A percentile compares a stretch with the other conserved stretches of the same genome.
Evolutionary conservation across 176 grass and related monocot genomes (phyloP).

Genomic region (Juncus inflexus): DNA sequence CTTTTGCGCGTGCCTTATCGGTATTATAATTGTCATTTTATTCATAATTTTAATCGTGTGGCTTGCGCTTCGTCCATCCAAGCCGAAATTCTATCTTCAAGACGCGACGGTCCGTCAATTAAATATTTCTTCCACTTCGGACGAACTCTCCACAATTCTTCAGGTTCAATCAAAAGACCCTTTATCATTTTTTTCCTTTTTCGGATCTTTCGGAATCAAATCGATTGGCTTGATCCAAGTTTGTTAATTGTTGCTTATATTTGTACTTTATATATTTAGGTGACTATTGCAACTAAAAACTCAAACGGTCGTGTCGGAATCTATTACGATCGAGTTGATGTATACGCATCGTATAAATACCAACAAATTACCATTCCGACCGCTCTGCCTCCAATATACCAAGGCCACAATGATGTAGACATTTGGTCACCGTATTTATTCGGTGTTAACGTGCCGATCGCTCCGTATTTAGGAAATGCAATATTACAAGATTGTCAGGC

Average conservation of each 20-base stretch:
- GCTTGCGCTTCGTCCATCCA: conserved; percentile 67
- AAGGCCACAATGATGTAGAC: conserved; percentile 78
- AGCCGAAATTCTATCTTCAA: conserved; percentile 73
- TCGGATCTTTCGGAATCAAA: neutral
- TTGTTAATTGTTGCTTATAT: no score
- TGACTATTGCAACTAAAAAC: conserved; percentile 75
- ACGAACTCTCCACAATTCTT: conserved; percentile 34
- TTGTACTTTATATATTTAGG: neutral
- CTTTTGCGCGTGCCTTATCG: conserved; percentile 4
- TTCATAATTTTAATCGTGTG: conserved; percentile 52
- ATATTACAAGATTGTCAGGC: conserved; percentile 34
- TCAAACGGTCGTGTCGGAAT: conserved; percentile 68
- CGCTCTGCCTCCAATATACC: conserved; percentile 38
- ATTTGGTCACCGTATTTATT: conserved; percentile 65
- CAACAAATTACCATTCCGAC: conserved; percentile 56
- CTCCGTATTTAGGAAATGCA: conserved; percentile 43
- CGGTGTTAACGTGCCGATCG: conserved; percentile 46
- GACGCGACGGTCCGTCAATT: conserved; percentile 48
- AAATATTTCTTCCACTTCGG: conserved; percentile 23
- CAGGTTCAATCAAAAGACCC: conserved; percentile 26
- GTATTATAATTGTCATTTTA: conserved; percentile 23
- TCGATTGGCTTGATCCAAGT: neutral
- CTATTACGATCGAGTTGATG: conserved; percentile 76
- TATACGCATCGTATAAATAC: conserved; percentile 70
- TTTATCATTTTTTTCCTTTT: neutral